Conservation (phyloP, 495 filamentous ascomycete species). For the Cryomyces minteri region DNA sequence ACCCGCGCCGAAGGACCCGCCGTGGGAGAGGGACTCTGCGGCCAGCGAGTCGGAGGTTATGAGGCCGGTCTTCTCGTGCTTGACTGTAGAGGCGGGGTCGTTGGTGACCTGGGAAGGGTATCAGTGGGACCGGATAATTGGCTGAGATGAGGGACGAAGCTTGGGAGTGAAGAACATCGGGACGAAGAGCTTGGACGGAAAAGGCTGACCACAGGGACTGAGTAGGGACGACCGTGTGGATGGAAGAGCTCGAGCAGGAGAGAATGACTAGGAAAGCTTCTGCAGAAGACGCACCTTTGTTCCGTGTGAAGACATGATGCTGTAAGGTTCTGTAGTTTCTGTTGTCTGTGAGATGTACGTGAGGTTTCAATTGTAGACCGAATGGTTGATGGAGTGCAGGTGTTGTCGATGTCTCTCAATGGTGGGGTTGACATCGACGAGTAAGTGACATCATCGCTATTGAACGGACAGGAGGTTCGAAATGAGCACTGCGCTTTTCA, state of each 20-base stretch:
- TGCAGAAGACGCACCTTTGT: conserved; percentile 2
- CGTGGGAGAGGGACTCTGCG: conserved; percentile 34
- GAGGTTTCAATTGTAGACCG: too few species aligned
- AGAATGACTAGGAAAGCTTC: not conserved
- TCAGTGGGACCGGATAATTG: too few species aligned
- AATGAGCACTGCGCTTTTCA: too few species aligned
- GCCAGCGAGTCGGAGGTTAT: conserved; percentile 46
- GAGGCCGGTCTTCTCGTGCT: conserved; percentile 34
- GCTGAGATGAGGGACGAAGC: not conserved
- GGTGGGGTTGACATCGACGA: too few species aligned
- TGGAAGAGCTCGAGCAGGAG: too few species aligned
- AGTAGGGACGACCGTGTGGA: too few species aligned
- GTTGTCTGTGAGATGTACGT: not conserved
- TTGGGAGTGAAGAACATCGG: not conserved
- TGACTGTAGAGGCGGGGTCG: conserved; percentile 28
- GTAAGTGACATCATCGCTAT: too few species aligned
- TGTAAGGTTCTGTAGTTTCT: not conserved
- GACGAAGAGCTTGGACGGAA: not conserved
- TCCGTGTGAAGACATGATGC: conserved; percentile 5
- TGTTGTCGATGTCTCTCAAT: too few species aligned
- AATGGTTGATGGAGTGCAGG: too few species aligned
- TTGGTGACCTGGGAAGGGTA: conserved; percentile 16
- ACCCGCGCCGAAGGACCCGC: conserved; percentile 30
- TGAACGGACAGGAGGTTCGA: too few species aligned
- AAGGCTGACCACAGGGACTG: too few species aligned